Evolutionary conservation across 441 rosid genomes (phyloP).

Genomic region (Gossypium davidsonii): DNA sequence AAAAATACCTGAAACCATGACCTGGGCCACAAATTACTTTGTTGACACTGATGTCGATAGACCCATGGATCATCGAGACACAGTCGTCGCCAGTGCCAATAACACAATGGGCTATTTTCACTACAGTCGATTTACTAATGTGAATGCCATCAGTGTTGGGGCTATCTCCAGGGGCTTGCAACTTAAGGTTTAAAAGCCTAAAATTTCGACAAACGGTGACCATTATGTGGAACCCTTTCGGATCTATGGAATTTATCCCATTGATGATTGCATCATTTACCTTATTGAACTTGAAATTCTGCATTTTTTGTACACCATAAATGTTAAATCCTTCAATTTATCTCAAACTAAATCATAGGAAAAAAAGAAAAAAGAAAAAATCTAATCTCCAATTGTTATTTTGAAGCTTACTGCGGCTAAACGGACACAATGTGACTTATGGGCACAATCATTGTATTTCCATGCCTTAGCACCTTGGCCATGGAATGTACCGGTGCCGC

Average conservation of each 20-base stretch:
- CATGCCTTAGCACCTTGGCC: constrained; percentile 50
- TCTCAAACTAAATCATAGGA: neutral
- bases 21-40: constrained; percentile 61
- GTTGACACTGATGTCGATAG: constrained; percentile 32
- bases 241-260: constrained; percentile 37
- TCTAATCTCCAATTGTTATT: neutral
- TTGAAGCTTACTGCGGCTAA: constrained; percentile 44
- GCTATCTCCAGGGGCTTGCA: constrained; percentile 42
- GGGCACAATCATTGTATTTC: constrained; percentile 26
- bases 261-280: constrained; percentile 27
- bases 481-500: constrained; percentile 42
- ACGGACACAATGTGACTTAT: constrained; percentile 11
- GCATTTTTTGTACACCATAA: constrained; percentile 5
- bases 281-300: constrained; percentile 34
- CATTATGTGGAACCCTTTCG: constrained; percentile 54
- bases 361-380: too few relatives aligned
- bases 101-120: constrained; percentile 25
- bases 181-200: constrained; percentile 17
- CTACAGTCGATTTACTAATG: constrained; percentile 38
- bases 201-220: constrained; percentile 32
- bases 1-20: constrained; percentile 52
- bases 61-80: constrained; percentile 46
- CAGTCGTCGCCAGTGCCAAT: constrained; percentile 61
- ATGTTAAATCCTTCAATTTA: neutral
- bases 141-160: constrained; percentile 71